These are phyloP conservation scores for Pythium rhizo-oryzae DNA, from an alignment of 352 stramenopile genomes.

Conservation along the genomic window DNA sequence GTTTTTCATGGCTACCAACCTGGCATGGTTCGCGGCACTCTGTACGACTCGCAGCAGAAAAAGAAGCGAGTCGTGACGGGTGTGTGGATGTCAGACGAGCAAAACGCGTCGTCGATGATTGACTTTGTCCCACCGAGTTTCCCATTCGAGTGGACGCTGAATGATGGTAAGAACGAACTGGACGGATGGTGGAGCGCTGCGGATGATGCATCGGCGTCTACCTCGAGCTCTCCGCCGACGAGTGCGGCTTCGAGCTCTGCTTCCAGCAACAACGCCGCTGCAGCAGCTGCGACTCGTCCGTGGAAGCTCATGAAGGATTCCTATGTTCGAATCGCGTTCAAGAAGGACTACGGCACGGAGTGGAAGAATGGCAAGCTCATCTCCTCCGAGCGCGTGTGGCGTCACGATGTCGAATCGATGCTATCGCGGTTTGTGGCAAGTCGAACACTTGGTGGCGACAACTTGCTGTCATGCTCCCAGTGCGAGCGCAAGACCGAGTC, in stretches of 20 bases:
- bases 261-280: slow-evolving; percentile 17
- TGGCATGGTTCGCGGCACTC: slow-evolving; percentile 58
- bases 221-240: slow-evolving; percentile 1
- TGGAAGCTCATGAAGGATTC: slow-evolving; percentile 86
- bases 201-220: slow-evolving; percentile 34
- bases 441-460: slow-evolving; percentile 80
- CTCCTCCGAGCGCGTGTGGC: slow-evolving; percentile 85
- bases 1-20: slow-evolving; percentile 64
- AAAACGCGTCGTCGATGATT: slow-evolving; percentile 50
- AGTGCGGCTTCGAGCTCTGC: not conserved
- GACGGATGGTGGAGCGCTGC: slow-evolving; percentile 79
- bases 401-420: slow-evolving; percentile 84
- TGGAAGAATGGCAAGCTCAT: slow-evolving; percentile 79
- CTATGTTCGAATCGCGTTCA: slow-evolving; percentile 88
- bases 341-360: slow-evolving; percentile 90
- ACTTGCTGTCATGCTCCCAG: slow-evolving; percentile 68
- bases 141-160: slow-evolving; percentile 68
- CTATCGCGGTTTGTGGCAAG: slow-evolving; percentile 78
- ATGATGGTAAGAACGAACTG: slow-evolving; percentile 52
- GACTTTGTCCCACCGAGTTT: slow-evolving; percentile 68
- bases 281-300: slow-evolving; percentile 16
- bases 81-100: slow-evolving; percentile 59
- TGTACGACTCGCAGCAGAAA: slow-evolving; percentile 39
- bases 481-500: slow-evolving; percentile 84
- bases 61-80: slow-evolving; percentile 54